phyloP scores from a whole-genome alignment of 192 early-diverging fungal species.

The Gamsiella multidivaricata region DNA sequence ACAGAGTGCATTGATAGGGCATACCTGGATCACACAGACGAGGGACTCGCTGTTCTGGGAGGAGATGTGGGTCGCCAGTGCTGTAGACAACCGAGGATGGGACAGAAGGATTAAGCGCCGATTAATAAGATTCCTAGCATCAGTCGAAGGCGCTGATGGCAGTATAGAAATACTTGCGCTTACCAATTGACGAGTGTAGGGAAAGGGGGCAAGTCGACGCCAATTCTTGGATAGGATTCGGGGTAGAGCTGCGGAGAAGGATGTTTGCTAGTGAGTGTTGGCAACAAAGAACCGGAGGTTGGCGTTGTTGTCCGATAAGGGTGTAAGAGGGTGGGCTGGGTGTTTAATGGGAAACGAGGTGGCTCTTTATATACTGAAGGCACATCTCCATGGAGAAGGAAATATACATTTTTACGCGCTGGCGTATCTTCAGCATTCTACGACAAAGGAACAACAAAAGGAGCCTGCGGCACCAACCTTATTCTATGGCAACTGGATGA shows the following conservation, averaged over 20 bases:
- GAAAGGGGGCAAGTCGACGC: constrained; percentile 38
- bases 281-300: neutral
- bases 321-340: neutral
- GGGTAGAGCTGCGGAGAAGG: neutral
- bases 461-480: too few species aligned
- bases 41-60: constrained; percentile 10
- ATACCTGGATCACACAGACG: constrained; percentile 11
- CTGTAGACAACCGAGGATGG: neutral
- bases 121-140: neutral
- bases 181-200: constrained; percentile 24
- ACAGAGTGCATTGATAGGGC: neutral
- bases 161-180: too few species aligned
- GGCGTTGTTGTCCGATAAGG: neutral
- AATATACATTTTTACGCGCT: neutral
- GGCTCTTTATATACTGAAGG: neutral
- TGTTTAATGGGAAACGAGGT: neutral
- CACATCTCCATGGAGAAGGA: neutral
- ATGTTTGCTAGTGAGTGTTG: neutral
- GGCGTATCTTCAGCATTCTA: neutral
- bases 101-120: neutral
- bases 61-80: constrained; percentile 29
- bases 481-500: too few species aligned
- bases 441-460: too few species aligned
- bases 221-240: constrained; percentile 50
- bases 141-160: too few species aligned